Evolutionary conservation across 1,284 basidiomycete genomes (phyloP), one percentile per base, ranked within the genome.

Genomic region (Chondrostereum purpureum): DNA sequence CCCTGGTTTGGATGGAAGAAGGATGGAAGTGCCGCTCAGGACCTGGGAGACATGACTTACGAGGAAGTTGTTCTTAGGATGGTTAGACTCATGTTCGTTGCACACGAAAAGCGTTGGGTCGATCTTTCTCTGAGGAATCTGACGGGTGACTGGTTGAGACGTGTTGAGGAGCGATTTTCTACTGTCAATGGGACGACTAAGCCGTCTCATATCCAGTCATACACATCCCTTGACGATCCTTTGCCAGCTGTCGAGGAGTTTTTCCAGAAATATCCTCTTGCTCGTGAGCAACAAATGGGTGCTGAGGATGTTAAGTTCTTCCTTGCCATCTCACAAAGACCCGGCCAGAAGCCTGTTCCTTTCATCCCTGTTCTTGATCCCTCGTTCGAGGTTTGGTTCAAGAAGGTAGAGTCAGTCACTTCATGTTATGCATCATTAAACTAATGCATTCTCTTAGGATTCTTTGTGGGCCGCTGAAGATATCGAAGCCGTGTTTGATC

Each of bases 391-490:
- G 92, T 97, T 45, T 97, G 94, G 92, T 97, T 97, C 73, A 97
- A 97, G 78, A 96, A 96, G 81, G 89, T 88, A 50, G 19, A 72
- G 10, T 16, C 37, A 41, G 17, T 43, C 10, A 47, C 18, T 21
- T 39, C 48, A 31, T 35, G 21, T 34, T 31, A 24, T 38, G 4
- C 44, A 31, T 49, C n/a, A n/a, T n/a, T n/a, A n/a, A n/a, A n/a
- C 49, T 64, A 18, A 65, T 42, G 3, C 5, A 36, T 41, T 31
- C 6, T 42, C 2, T 50, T 60, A 92, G 89, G 94, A 97, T 65
- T 97, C 94, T 13, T 80, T 98, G 4, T 98, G 95, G 95, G 90
- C 92, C 38, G 88, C 93, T 4, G 96, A 99, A 66, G 95, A 99
- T 62, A 92, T 99, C 55, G 95, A 99, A 53, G 95, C 93, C 12